phyloP scores from a whole-genome alignment of 257 asterid species.

The Ilex aquifolium region DNA sequence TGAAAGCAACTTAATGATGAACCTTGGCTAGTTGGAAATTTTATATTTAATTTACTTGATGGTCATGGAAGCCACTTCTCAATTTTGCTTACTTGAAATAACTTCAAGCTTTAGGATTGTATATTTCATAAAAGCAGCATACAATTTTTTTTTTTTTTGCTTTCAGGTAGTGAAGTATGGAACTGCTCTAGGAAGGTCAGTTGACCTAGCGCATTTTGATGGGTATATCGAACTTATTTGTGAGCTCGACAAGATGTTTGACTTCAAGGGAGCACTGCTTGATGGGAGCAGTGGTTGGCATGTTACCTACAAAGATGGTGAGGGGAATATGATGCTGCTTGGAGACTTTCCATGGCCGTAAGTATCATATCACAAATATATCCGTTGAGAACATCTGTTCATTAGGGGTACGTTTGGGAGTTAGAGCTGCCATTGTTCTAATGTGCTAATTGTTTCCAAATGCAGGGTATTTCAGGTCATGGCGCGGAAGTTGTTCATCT shows the following conservation, averaged over 20 bases:
- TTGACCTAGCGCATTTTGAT: slow-evolving; percentile 5
- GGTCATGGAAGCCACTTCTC: not conserved
- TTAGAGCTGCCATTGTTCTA: not conserved
- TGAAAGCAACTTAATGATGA: not conserved
- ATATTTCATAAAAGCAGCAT: not conserved
- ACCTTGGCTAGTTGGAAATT: not conserved
- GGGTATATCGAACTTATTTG: slow-evolving; percentile 4
- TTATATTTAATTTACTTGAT: too few relatives aligned
- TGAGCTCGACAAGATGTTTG: slow-evolving; percentile 12
- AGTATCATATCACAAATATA: not conserved
- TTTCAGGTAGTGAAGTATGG: slow-evolving; percentile 10
- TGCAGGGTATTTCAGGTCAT: not conserved
- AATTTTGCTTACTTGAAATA: not conserved
- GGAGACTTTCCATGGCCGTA: slow-evolving; percentile 7
- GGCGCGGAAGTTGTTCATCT: not conserved
- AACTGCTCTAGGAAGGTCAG: slow-evolving; percentile 14
- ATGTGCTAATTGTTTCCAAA: not conserved
- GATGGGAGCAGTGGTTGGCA: slow-evolving; percentile 8
- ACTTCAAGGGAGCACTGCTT: not conserved
- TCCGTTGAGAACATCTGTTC: not conserved
- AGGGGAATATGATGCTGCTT: not conserved
- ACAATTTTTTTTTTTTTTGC: not conserved
- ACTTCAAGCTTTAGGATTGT: not conserved
- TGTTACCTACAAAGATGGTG: slow-evolving; percentile 7
- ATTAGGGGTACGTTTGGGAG: not conserved